phyloP scores from a whole-genome alignment of 1,284 basidiomycete genomes.

The Pholiota adiposa region DNA sequence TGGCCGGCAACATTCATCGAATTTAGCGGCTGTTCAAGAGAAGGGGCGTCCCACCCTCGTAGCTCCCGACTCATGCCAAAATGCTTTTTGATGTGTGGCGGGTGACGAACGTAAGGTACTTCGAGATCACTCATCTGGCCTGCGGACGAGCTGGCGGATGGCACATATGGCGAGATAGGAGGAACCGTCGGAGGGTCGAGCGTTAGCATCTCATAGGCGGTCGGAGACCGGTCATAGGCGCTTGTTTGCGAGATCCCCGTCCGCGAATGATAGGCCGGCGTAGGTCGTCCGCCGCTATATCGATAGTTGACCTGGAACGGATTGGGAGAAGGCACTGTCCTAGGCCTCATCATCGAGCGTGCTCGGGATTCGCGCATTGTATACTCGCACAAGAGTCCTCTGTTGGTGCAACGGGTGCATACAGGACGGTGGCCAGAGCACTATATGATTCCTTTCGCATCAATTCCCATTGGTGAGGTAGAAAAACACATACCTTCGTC shows the following conservation, averaged over 20 bases:
- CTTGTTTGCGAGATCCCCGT: slow-evolving; percentile 18
- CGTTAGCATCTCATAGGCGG: not conserved
- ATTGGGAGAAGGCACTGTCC: slow-evolving; percentile 4
- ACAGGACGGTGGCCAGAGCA: slow-evolving; percentile 57
- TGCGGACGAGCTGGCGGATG: not conserved
- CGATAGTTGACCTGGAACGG: slow-evolving; percentile 10
- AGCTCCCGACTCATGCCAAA: not conserved
- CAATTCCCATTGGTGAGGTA: not conserved
- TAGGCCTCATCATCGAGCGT: slow-evolving; percentile 14
- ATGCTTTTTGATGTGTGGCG: not conserved
- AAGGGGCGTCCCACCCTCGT: not conserved
- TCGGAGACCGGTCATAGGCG: slow-evolving; percentile 15
- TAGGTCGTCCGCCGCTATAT: slow-evolving; percentile 15
- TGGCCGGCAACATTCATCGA: not conserved
- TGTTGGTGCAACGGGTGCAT: slow-evolving; percentile 49
- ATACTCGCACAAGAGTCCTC: slow-evolving; percentile 55
- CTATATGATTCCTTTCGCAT: slow-evolving; percentile 29
- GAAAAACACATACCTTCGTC: slow-evolving; percentile 48
- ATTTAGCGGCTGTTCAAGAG: not conserved
- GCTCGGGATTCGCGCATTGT: slow-evolving; percentile 43
- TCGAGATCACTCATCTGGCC: not conserved
- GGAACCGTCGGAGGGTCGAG: not conserved
- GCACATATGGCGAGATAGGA: not conserved
- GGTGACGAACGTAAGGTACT: not conserved
- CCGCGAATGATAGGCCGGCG: slow-evolving; percentile 34